Evolutionary conservation across 2,329 filamentous ascomycete genomes (phyloP), one percentile per base, ranked within the genome.

Genomic region (Microdochium paspali): DNA sequence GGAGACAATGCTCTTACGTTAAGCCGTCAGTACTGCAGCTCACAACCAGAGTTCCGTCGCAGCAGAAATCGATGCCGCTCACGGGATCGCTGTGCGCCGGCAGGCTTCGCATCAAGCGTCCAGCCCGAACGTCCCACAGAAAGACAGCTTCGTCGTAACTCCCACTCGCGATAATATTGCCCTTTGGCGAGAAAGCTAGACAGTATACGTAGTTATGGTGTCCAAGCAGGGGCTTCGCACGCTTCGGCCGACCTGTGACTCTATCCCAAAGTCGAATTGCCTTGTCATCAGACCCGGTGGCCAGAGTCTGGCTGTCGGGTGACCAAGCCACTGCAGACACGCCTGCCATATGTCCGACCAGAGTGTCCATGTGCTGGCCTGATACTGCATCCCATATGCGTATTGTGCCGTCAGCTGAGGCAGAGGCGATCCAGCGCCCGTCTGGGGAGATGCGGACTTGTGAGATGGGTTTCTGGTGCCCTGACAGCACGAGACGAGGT

Each of bases 131-230:
- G 64, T 98, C 93, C 93, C 93, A 98, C 4, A 98, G 68, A 54
- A 95, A 96, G 0, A 98, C 89, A 4, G 93, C 93, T 70, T 98
- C 93, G 56, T 98, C 93, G 66, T 96, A 97, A 53, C 87, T 94
- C 12, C 93, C 93, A 54, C 87, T 94, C 15, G 90, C 93, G 28
- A 98, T 78, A 61, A 97, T 95, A 61, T 98, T 98, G 23, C 93
- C 93, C 65, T 96, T 97, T 2, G 93, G 93, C n/a, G 88, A 91
- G 65, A 97, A 97, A 5, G 90, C 90, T 28, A 98, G 73, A 45
- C 85, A 89, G 67, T 95, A 95, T 26, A 98, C 84, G 66, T 97
- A 97, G 66, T 94, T 97, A 65, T 96, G 90, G 59, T 98, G 93
- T 2, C 93, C 91, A 23, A 86, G 74, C 54, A 97, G 72, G 4